Conservation (phyloP, 352 stramenopile species). For the Phytophthora pini region DNA sequence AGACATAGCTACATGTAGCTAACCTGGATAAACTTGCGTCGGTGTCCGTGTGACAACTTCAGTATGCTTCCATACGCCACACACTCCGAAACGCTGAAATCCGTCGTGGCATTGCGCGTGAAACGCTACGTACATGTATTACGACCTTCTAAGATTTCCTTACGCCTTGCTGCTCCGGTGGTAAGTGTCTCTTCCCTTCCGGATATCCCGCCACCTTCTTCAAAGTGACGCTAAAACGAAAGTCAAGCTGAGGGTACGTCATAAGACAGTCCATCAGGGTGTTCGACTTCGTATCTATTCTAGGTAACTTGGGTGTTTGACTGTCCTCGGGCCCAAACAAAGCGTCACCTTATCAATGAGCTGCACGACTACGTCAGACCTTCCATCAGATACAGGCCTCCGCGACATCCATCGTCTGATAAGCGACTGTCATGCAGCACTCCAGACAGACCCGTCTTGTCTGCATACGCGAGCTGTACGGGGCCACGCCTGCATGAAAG, state of each 20-base stretch:
- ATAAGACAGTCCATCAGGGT: conserved; percentile 23
- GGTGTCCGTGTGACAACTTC: conserved; percentile 20
- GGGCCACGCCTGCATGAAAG: conserved; percentile 75
- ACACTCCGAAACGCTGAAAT: conserved; percentile 5
- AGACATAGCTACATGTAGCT: no score
- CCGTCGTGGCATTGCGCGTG: conserved; percentile 19
- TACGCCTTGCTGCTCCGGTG: background rate
- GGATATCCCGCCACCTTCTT: background rate
- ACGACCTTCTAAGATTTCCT: conserved; percentile 13
- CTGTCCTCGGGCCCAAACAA: conserved; percentile 5
- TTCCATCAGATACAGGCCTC: conserved; percentile 17
- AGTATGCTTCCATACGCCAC: conserved; percentile 5
- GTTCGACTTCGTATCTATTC: conserved; percentile 15
- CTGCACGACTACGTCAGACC: conserved; percentile 9
- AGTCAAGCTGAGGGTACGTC: conserved; percentile 18
- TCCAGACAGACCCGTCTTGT: conserved; percentile 53
- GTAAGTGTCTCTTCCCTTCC: conserved; percentile 18
- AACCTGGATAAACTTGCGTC: no score
- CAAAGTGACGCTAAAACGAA: conserved; percentile 3
- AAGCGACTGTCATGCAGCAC: conserved; percentile 52
- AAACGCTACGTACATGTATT: conserved; percentile 4
- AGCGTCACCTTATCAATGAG: conserved; percentile 5
- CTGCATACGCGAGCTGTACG: conserved; percentile 68
- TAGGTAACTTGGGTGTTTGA: conserved; percentile 10
- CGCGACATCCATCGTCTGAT: conserved; percentile 68